Conservation (phyloP, 352 stramenopile species). For the Globisporangium apiculatum region DNA sequence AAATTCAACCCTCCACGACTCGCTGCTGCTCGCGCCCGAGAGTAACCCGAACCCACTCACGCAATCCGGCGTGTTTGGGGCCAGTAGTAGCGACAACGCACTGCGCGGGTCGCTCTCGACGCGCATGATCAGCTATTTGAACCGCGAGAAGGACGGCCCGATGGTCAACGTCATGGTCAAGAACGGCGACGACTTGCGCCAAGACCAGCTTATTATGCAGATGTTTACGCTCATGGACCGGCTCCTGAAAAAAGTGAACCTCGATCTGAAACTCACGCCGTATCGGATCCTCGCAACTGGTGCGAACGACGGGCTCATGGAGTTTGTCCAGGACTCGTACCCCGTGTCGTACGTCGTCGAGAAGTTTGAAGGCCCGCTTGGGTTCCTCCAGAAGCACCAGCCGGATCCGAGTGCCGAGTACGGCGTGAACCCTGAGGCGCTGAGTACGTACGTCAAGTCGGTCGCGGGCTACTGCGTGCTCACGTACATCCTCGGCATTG, state of each 20-base stretch:
- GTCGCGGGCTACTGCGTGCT: slow-evolving; percentile 99
- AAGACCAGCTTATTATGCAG: slow-evolving; percentile 99
- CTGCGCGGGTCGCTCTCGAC: slow-evolving; percentile 68
- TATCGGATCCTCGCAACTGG: slow-evolving; percentile 91
- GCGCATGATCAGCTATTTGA: slow-evolving; percentile 69
- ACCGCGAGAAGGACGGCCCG: slow-evolving; percentile 75
- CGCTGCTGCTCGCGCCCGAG: slow-evolving; percentile 4
- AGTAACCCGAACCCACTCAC: slow-evolving; percentile 20
- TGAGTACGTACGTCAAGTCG: slow-evolving; percentile 96
- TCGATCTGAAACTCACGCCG: slow-evolving; percentile 96
- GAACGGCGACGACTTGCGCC: slow-evolving; percentile 98
- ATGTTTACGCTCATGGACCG: slow-evolving; percentile 99
- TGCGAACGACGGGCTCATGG: slow-evolving; percentile 92
- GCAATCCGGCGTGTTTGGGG: slow-evolving; percentile 44
- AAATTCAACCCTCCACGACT: slow-evolving; percentile 1
- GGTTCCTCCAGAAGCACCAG: slow-evolving; percentile 84
- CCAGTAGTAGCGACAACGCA: slow-evolving; percentile 24
- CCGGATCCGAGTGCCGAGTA: slow-evolving; percentile 80
- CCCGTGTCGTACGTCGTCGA: slow-evolving; percentile 95
- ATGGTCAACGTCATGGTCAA: slow-evolving; percentile 99
- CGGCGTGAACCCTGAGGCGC: slow-evolving; percentile 84
- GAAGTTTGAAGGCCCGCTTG: slow-evolving; percentile 88
- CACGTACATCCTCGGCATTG: slow-evolving; percentile 98
- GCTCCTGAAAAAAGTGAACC: slow-evolving; percentile 97
- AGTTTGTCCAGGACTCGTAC: slow-evolving; percentile 95